phyloP scores from a whole-genome alignment of 768 basidiomycete species.

The Thelephora ganbajun region DNA sequence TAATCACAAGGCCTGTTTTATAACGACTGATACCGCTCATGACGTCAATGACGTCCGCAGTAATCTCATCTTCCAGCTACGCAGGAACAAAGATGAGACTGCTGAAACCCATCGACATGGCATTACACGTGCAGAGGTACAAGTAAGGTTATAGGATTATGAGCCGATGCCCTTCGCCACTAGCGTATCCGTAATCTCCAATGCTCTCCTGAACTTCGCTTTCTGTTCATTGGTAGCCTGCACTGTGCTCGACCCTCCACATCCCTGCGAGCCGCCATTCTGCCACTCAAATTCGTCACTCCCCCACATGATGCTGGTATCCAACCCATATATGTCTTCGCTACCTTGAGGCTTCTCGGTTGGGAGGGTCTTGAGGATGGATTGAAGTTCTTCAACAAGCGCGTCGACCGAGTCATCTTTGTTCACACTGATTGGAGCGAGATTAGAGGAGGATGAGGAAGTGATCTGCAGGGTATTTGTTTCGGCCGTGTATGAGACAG shows the following conservation, averaged over 20 bases:
- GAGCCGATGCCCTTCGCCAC: slow-evolving; percentile 12
- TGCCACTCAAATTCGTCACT: slow-evolving; percentile 45
- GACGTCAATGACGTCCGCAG: no score
- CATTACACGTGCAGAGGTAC: no score
- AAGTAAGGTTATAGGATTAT: no score
- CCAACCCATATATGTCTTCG: slow-evolving; percentile 59
- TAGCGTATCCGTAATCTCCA: slow-evolving; percentile 48
- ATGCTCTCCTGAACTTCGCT: slow-evolving; percentile 52
- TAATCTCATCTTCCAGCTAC: no score
- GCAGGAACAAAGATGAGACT: no score
- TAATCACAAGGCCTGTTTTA: no score
- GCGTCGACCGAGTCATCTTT: slow-evolving; percentile 17
- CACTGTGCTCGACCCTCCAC: slow-evolving; percentile 35
- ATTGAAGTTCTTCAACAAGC: slow-evolving; percentile 43
- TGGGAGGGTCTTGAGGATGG: slow-evolving; percentile 46
- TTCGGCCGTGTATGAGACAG: slow-evolving; percentile 28
- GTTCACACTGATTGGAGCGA: not conserved
- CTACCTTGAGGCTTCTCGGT: slow-evolving; percentile 41
- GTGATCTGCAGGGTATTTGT: slow-evolving; percentile 29
- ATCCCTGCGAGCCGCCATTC: slow-evolving; percentile 50
- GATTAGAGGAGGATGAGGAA: slow-evolving; percentile 8
- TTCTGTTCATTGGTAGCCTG: slow-evolving; percentile 47
- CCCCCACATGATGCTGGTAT: slow-evolving; percentile 50
- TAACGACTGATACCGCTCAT: no score
- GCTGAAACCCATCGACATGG: no score